Conservation (phyloP, 352 stramenopile species). For the Aphanomyces invadans region DNA sequence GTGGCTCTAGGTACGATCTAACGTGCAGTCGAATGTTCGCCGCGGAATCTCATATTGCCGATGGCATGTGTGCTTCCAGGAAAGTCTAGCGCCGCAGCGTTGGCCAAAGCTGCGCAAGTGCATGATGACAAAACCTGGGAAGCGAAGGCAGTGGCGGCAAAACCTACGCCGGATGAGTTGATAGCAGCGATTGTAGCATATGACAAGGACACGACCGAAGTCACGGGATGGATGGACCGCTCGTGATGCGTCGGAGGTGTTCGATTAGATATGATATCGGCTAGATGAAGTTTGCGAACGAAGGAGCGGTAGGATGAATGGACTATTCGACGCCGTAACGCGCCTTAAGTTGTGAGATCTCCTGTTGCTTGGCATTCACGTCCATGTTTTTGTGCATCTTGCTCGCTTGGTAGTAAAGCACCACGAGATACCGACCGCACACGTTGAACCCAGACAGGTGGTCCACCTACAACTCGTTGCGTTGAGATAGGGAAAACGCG, state of each 20-base stretch:
- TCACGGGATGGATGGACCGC: neutral
- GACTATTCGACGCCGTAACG: slow-evolving; percentile 77
- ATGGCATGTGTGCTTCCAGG: slow-evolving; percentile 28
- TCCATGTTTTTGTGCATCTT: slow-evolving; percentile 50
- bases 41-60: too few species aligned
- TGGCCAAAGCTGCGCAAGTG: slow-evolving; percentile 39
- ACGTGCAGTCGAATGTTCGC: too few species aligned
- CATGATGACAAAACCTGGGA: slow-evolving; percentile 38
- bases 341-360: slow-evolving; percentile 75
- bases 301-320: neutral
- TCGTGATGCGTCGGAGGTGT: too few species aligned
- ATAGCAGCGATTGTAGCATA: slow-evolving; percentile 39
- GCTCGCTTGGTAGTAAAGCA: slow-evolving; percentile 98
- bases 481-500: too few species aligned
- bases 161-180: slow-evolving; percentile 50
- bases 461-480: slow-evolving; percentile 63
- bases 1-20: slow-evolving; percentile 59
- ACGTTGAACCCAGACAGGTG: slow-evolving; percentile 99
- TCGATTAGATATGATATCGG: too few species aligned
- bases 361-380: slow-evolving; percentile 63
- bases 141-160: slow-evolving; percentile 41
- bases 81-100: slow-evolving; percentile 57
- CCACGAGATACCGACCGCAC: slow-evolving; percentile 96
- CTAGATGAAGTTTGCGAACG: too few species aligned
- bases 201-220: slow-evolving; percentile 24